Evolutionary conservation across 208 protist species (phyloP).

Genomic region (Trypanosoma conorhini): DNA sequence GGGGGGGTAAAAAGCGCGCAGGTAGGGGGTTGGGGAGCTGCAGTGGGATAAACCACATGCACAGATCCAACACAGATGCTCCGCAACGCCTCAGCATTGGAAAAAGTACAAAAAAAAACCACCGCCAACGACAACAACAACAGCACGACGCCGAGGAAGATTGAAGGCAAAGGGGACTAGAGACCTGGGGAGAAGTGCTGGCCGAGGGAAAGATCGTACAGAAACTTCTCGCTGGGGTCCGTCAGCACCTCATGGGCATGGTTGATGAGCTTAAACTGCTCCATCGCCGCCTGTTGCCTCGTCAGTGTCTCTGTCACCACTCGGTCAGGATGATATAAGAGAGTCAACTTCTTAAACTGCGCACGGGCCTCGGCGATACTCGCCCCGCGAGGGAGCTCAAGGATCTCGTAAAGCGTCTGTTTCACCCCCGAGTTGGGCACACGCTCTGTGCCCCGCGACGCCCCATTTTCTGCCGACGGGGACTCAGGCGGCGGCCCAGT

Average conservation of each 20-base stretch:
- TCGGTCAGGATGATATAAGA: conserved; percentile 83
- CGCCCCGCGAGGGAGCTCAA: conserved; percentile 47
- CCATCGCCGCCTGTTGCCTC: conserved; percentile 38
- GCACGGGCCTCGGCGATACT: conserved; percentile 48
- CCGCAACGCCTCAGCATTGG: too few species aligned
- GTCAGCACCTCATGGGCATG: conserved; percentile 95
- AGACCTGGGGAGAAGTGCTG: background rate
- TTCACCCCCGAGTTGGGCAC: background rate
- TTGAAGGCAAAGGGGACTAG: background rate
- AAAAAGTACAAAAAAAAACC: background rate
- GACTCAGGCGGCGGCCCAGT: conserved; percentile 3
- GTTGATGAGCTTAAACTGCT: conserved; percentile 95
- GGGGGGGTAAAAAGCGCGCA: too few species aligned
- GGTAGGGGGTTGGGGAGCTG: too few species aligned
- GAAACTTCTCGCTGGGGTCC: conserved; percentile 85
- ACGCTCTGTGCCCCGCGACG: background rate
- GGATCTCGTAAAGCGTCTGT: conserved; percentile 61
- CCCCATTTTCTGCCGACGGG: background rate
- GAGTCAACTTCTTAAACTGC: conserved; percentile 62
- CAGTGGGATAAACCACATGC: too few species aligned
- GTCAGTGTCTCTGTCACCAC: conserved; percentile 43
- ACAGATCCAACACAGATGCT: too few species aligned
- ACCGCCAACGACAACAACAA: conserved; percentile 4
- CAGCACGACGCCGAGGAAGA: background rate
- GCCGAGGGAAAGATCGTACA: conserved; percentile 91